phyloP scores from a whole-genome alignment of 2,329 filamentous ascomycete species.

The Botrytis sinoallii region DNA sequence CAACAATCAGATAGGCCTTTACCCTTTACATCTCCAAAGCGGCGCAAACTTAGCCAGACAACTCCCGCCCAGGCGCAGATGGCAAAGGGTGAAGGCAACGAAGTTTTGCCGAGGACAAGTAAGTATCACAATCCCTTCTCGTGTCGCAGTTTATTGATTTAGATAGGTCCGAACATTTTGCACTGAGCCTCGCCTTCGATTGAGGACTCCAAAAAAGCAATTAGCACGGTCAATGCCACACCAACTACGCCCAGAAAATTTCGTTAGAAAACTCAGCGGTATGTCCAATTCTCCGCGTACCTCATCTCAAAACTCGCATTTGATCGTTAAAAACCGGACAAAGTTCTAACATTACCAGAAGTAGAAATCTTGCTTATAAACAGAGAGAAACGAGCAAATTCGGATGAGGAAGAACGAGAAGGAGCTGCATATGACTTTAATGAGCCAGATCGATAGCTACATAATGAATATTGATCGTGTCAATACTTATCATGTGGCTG shows the following conservation, averaged over 20 bases:
- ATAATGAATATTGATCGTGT: background rate
- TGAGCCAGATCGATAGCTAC: background rate
- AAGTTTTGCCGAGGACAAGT: background rate
- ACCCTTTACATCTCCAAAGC: conserved; percentile 23
- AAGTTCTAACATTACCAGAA: background rate
- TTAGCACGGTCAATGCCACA: no score
- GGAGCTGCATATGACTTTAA: background rate
- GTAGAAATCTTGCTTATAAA: background rate
- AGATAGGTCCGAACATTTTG: conserved; percentile 31
- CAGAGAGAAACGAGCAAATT: background rate
- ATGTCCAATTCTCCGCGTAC: background rate
- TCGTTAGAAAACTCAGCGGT: background rate
- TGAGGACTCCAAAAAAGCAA: no score
- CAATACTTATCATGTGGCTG: background rate
- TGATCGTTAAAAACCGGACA: background rate
- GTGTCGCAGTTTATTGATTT: background rate
- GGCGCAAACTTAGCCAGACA: conserved; percentile 27
- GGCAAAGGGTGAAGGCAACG: conserved; percentile 15
- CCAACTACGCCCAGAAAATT: no score
- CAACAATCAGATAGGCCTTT: background rate
- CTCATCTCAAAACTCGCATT: background rate
- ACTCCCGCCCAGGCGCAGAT: conserved; percentile 7
- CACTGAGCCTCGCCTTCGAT: conserved; percentile 28
- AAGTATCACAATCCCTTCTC: background rate
- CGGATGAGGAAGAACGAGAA: background rate